These are phyloP conservation scores for Dillenia suffruticosa DNA, from an alignment of 164 flowering plant genomes.

Conservation along the genomic window DNA sequence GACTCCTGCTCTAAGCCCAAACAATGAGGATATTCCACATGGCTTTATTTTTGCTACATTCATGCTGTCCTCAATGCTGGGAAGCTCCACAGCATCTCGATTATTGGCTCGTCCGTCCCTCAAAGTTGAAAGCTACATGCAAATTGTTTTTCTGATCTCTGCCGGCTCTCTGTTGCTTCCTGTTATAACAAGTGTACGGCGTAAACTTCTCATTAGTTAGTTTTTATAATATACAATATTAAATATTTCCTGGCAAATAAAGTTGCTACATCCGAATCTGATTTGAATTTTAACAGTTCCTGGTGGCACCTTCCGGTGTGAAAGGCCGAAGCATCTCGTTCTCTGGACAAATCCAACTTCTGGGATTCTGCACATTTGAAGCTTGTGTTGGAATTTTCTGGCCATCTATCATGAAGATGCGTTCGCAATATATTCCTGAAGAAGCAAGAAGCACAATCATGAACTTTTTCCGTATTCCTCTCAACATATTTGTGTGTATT, in stretches of 20 bases:
- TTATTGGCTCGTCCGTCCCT: conserved; percentile 60
- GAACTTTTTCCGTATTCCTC: conserved; percentile 99
- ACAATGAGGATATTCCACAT: conserved; percentile 92
- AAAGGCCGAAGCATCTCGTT: conserved; percentile 79
- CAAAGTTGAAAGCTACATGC: conserved; percentile 95
- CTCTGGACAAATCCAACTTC: conserved; percentile 65
- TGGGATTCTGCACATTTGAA: conserved; percentile 91
- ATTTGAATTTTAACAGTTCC: conserved; percentile 41
- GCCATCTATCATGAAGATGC: conserved; percentile 99
- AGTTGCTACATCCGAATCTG: conserved; percentile 17
- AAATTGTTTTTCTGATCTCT: conserved; percentile 75
- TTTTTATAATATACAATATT: no score
- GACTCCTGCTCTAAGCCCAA: conserved; percentile 98
- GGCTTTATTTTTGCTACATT: conserved; percentile 96
- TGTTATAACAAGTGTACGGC: conserved; percentile 61
- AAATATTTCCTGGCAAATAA: neutral
- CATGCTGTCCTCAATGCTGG: conserved; percentile 97
- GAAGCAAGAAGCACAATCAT: conserved; percentile 97
- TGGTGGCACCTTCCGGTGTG: conserved; percentile 55
- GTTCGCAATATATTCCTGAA: conserved; percentile 97
- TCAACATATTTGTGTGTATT: conserved; percentile 86
- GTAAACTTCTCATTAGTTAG: neutral
- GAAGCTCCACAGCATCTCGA: conserved; percentile 90
- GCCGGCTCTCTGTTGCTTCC: conserved; percentile 75
- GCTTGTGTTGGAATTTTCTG: conserved; percentile 94